Evolutionary conservation across 2,329 filamentous ascomycete genomes (phyloP).

Genomic region (Cladophialophora psammophila): DNA sequence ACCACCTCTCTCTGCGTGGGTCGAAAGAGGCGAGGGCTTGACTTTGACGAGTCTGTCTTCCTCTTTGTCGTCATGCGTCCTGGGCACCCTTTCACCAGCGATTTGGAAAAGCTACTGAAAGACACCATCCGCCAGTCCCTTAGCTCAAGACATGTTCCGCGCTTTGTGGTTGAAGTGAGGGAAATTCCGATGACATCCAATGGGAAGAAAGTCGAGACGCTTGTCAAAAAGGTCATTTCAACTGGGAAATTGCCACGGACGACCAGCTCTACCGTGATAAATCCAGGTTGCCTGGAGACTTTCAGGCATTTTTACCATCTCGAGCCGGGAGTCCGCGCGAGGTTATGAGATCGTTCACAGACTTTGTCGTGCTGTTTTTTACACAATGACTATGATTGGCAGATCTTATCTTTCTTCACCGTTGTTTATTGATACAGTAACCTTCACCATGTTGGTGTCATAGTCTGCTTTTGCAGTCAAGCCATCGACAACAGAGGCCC

Average conservation of each 20-base stretch:
- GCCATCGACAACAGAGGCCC: neutral
- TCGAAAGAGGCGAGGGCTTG: conserved; percentile 20
- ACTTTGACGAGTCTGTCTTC: conserved; percentile 32
- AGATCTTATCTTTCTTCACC: no score
- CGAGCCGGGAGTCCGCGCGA: conserved; percentile 9
- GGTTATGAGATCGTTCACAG: neutral
- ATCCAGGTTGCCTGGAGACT: conserved; percentile 47
- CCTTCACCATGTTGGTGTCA: no score
- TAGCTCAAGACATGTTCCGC: conserved; percentile 53
- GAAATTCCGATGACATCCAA: conserved; percentile 33
- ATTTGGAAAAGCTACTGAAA: conserved; percentile 66
- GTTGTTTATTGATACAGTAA: no score
- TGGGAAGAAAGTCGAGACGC: conserved; percentile 35
- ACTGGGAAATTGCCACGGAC: conserved; percentile 48
- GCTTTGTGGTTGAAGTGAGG: conserved; percentile 26
- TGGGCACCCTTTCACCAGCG: neutral
- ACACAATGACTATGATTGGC: neutral
- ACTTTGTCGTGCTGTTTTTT: neutral
- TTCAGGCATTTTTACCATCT: conserved; percentile 44
- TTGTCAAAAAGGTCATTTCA: conserved; percentile 36
- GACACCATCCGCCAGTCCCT: conserved; percentile 69
- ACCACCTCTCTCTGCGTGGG: conserved; percentile 26
- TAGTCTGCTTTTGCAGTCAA: neutral
- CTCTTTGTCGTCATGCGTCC: conserved; percentile 30
- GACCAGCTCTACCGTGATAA: conserved; percentile 49